Evolutionary conservation across 805 yeast species (phyloP), one percentile per base, ranked within the genome.

Genomic region (Kodamaea neixiangensis): DNA sequence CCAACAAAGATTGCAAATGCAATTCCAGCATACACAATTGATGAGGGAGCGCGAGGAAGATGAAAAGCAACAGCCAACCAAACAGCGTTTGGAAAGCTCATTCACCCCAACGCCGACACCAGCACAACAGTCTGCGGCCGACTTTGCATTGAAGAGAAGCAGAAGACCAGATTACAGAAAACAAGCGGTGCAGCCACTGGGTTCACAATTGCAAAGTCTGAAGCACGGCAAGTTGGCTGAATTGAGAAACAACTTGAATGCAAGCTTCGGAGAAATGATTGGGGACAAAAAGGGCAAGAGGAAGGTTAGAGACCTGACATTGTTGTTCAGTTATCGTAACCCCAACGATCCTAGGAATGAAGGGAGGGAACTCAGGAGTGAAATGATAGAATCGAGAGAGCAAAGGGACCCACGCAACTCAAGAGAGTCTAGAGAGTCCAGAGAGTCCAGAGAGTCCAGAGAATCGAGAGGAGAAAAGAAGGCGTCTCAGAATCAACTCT

Each of bases 141-240:
- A 61, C 40, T 67, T 71, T 55, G 57, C 73, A 1, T 62, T 73
- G 51, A 64, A 65, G 39, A 58, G 79, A 50, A 66, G 73, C 49
- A 68, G 78, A 51, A 61, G 79, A 43, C 63, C 69, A 1, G 76
- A 72, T 53, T 73, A 73, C 57, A 57, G 74, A 22, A 73, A 73
- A 43, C 66, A 60, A 33, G 13, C 57, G 48, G 20, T 46, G 49
- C 35, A 37, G 34, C 19, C 38, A 11, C 31, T 46, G 38, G 70
- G 69, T 10, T 64, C 65, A 51, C 65, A 41, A 48, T 60, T 58
- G 52, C 71, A 62, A 48, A 50, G 33, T 46, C 54, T 48, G 44
- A 64, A 64, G 46, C 60, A 64, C 9, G 67, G 59, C 3, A 64
- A 64, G 37, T 49, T 64, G 46, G 63, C 68, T 1, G 66, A 60